A percentile compares a stretch with the other conserved stretches of the same genome.
phyloP scores from a whole-genome alignment of 2,329 filamentous ascomycete species.

The Penicillium sp. region DNA sequence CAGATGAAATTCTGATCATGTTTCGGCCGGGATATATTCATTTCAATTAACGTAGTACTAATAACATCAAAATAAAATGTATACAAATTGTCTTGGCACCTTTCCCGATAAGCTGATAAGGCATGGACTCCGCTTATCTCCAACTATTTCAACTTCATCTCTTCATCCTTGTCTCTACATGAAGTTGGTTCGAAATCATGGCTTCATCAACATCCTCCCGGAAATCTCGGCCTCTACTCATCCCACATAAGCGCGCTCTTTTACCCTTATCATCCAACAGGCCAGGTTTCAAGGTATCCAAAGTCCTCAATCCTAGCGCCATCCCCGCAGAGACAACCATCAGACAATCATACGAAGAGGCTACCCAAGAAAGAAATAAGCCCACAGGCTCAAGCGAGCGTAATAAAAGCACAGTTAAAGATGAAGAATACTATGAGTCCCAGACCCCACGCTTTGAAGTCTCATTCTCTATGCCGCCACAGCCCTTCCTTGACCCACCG shows the following conservation, averaged over 20 bases:
- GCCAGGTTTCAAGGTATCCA: not conserved
- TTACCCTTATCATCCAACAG: slow-evolving; percentile 9
- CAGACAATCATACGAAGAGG: slow-evolving; percentile 8
- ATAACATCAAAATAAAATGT: not conserved
- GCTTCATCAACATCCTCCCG: slow-evolving; percentile 8
- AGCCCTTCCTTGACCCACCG: slow-evolving; percentile 42
- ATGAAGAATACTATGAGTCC: not conserved
- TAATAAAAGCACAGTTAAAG: not conserved
- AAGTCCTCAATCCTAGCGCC: slow-evolving; percentile 26
- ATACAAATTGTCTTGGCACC: not conserved
- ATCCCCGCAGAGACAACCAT: slow-evolving; percentile 18
- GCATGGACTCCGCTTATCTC: not conserved
- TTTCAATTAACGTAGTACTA: not conserved
- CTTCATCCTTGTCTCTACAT: not conserved
- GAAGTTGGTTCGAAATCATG: not conserved
- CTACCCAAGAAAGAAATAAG: not conserved
- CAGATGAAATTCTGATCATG: not conserved
- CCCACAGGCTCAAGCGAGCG: not conserved
- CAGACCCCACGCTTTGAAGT: slow-evolving; percentile 26
- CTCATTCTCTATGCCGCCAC: slow-evolving; percentile 33
- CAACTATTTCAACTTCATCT: not conserved
- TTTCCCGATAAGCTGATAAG: slow-evolving; percentile 1
- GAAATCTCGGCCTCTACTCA: slow-evolving; percentile 22
- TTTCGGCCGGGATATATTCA: not conserved
- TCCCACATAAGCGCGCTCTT: slow-evolving; percentile 30